Conservation (phyloP, 495 filamentous ascomycete species). For the Thermothielavioides terrestris region DNA sequence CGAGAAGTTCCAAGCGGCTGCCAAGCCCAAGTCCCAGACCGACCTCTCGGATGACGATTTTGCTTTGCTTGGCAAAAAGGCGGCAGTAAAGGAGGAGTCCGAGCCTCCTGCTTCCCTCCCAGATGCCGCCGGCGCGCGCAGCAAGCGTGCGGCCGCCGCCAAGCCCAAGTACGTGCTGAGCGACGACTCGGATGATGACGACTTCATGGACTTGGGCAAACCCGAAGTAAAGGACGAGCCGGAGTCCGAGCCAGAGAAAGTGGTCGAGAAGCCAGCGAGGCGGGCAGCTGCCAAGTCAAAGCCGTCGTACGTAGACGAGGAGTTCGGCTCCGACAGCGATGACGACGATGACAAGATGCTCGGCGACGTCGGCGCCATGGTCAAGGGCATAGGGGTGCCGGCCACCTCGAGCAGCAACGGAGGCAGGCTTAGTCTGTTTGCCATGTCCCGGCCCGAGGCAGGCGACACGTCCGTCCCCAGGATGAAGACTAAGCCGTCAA, state of each 20-base stretch:
- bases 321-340: constrained; percentile 33
- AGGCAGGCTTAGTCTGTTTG: constrained; percentile 58
- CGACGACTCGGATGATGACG: constrained; percentile 37
- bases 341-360: constrained; percentile 57
- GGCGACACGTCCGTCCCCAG: constrained; percentile 35
- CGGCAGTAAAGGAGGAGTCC: constrained; percentile 19
- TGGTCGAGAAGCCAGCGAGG: constrained; percentile 11
- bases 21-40: constrained; percentile 26
- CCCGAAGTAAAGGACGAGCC: constrained; percentile 4
- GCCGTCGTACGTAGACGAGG: constrained; percentile 5
- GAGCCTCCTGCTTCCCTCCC: constrained; percentile 18
- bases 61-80: constrained; percentile 36
- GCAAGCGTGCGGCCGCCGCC: constrained; percentile 34
- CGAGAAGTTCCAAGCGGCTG: constrained; percentile 35
- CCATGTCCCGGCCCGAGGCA: constrained; percentile 60
- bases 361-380: constrained; percentile 78
- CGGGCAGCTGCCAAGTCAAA: constrained; percentile 13
- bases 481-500: constrained; percentile 44
- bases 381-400: constrained; percentile 71
- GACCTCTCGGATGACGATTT: constrained; percentile 46
- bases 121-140: constrained; percentile 24
- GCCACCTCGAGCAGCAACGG: constrained; percentile 30
- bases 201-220: constrained; percentile 26
- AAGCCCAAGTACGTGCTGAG: constrained; percentile 43
- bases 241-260: constrained; percentile 4